phyloP scores from a whole-genome alignment of 495 filamentous ascomycete genomes.

The Aspergillus funiculosus region DNA sequence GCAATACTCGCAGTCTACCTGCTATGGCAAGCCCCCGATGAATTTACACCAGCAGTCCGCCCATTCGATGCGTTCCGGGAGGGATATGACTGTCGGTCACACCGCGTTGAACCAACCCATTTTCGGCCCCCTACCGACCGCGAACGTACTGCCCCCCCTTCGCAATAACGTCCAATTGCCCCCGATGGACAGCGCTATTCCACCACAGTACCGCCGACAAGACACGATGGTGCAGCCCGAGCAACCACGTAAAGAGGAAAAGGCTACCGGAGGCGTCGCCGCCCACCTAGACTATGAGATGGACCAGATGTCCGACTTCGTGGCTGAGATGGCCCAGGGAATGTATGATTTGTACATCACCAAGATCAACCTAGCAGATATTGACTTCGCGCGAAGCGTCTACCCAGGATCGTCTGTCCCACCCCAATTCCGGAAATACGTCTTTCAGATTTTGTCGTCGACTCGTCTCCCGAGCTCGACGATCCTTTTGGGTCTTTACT shows the following conservation, averaged over 20 bases:
- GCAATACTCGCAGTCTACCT: constrained; percentile 43
- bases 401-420: constrained; percentile 61
- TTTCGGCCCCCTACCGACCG: constrained; percentile 34
- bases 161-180: constrained; percentile 41
- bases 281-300: constrained; percentile 98
- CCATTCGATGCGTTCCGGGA: constrained; percentile 28
- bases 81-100: constrained; percentile 27
- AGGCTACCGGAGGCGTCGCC: constrained; percentile 78
- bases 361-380: constrained; percentile 59
- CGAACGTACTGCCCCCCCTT: constrained; percentile 38
- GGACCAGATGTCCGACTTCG: constrained; percentile 97
- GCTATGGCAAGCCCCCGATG: constrained; percentile 42
- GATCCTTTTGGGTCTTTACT: constrained; percentile 87
- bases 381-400: constrained; percentile 73
- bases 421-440: constrained; percentile 87
- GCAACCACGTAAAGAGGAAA: constrained; percentile 47
- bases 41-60: constrained; percentile 30
- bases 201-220: constrained; percentile 42
- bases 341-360: constrained; percentile 64
- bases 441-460: constrained; percentile 86
- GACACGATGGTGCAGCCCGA: constrained; percentile 36
- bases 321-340: constrained; percentile 83
- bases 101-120: constrained; percentile 32
- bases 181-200: constrained; percentile 40
- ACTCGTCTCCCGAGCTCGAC: constrained; percentile 93